Conservation (phyloP, 129 eudicot genomes). For the Ambrosia artemisiifolia region DNA sequence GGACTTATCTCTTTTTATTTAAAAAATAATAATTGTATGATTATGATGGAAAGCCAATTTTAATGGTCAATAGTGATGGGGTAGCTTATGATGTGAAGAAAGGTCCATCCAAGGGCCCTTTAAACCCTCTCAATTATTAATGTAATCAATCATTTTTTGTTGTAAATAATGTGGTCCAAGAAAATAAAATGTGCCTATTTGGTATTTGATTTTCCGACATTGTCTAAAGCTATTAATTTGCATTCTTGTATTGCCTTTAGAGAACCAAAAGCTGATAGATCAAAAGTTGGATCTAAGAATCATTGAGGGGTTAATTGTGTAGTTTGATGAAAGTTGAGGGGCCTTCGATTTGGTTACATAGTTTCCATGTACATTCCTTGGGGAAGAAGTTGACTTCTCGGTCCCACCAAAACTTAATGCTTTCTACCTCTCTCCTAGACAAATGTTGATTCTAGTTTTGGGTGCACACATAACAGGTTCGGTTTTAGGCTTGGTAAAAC, state of each 20-base stretch:
- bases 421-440: slow-evolving; percentile 12
- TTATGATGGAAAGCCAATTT: neutral
- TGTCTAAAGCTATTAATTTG: neutral
- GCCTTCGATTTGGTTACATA: slow-evolving; percentile 4
- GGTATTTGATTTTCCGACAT: neutral
- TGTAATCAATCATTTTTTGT: neutral
- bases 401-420: slow-evolving; percentile 32
- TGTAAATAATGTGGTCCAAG: slow-evolving; percentile 3
- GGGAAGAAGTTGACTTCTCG: slow-evolving; percentile 31
- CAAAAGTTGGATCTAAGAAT: neutral
- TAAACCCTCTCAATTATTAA: slow-evolving; percentile 17
- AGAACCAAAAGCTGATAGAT: neutral
- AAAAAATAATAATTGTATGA: slow-evolving; percentile 16
- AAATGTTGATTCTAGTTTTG: slow-evolving; percentile 21
- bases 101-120: slow-evolving; percentile 50
- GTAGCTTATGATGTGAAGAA: slow-evolving; percentile 49
- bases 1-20: neutral
- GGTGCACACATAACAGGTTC: slow-evolving; percentile 23
- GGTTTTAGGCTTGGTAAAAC: slow-evolving; percentile 32
- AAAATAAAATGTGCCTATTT: neutral
- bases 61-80: slow-evolving; percentile 27
- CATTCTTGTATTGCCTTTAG: neutral
- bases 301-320: neutral
- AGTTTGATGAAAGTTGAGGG: slow-evolving; percentile 1
- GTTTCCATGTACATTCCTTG: slow-evolving; percentile 28